These are phyloP conservation scores for Neonectria ditissima DNA, from an alignment of 2,329 filamentous ascomycete species.

Conservation along the genomic window DNA sequence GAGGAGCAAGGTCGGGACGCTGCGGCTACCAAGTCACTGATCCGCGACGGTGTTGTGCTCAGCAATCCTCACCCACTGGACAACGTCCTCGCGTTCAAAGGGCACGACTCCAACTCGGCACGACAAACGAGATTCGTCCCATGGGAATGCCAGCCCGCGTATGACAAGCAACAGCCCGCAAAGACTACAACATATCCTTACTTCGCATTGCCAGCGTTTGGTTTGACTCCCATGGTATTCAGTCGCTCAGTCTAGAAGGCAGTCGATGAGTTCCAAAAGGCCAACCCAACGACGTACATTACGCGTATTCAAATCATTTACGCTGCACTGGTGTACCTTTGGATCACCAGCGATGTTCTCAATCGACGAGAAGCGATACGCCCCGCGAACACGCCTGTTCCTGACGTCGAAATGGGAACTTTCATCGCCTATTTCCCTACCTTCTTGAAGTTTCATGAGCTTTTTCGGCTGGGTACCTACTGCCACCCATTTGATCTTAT, in stretches of 20 bases:
- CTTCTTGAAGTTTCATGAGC: too few relatives aligned
- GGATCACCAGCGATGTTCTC: neutral
- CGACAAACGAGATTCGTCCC: neutral
- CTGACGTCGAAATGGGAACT: neutral
- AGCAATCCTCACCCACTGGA: neutral
- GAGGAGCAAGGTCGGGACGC: neutral
- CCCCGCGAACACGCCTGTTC: accelerated
- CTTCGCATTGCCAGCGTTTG: neutral
- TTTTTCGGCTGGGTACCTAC: too few relatives aligned
- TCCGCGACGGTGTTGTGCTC: neutral
- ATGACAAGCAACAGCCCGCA: neutral
- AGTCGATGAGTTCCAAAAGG: neutral
- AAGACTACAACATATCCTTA: neutral
- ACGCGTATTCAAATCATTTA: constrained; percentile 9
- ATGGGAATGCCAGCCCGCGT: neutral
- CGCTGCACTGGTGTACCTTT: constrained; percentile 8
- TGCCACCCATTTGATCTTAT: too few relatives aligned
- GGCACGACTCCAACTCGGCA: neutral
- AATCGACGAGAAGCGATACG: neutral
- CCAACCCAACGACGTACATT: constrained; percentile 4
- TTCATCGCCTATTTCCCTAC: constrained; percentile 24
- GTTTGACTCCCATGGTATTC: neutral
- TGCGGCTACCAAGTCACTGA: neutral
- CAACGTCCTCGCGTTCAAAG: neutral
- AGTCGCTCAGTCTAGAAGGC: neutral